Conservation (phyloP, 371 early-diverging fungal species). For the Rhizomucor miehei region DNA sequence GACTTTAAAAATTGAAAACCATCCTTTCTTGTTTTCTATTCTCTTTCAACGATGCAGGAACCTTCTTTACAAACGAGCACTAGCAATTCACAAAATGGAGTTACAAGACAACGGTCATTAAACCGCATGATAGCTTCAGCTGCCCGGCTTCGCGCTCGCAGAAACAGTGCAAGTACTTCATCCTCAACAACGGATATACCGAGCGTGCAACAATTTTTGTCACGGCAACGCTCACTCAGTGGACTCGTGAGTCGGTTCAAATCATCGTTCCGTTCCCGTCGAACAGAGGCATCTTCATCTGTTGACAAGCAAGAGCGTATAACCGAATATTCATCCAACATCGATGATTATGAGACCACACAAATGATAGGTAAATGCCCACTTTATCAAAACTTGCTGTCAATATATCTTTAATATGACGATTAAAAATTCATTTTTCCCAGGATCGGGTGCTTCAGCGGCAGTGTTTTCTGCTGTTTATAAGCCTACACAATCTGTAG, state of each 20-base stretch:
- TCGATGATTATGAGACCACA: slow-evolving; percentile 10
- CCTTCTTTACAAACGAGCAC: too few relatives aligned
- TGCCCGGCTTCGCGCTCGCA: slow-evolving; percentile 4
- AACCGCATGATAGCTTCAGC: slow-evolving; percentile 16
- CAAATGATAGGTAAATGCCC: slow-evolving; percentile 14
- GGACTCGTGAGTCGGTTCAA: slow-evolving; percentile 11
- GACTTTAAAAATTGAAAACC: too few relatives aligned
- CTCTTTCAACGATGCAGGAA: too few relatives aligned
- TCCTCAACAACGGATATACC: not conserved
- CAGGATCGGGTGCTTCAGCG: slow-evolving; percentile 42
- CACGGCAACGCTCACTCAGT: slow-evolving; percentile 10
- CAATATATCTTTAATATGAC: too few relatives aligned
- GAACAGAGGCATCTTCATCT: not conserved
- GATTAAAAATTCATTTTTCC: slow-evolving; percentile 1
- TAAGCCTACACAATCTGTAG: slow-evolving; percentile 22
- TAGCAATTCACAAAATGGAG: too few relatives aligned
- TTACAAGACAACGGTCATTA: slow-evolving; percentile 3
- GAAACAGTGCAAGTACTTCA: slow-evolving; percentile 2
- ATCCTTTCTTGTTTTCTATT: too few relatives aligned
- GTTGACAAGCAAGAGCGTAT: not conserved
- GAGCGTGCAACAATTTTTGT: not conserved
- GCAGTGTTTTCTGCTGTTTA: slow-evolving; percentile 37
- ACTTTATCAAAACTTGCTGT: too few relatives aligned
- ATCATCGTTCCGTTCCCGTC: slow-evolving; percentile 8
- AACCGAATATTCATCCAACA: slow-evolving; percentile 5